These are phyloP conservation scores for Penicillium cataractarum DNA, from an alignment of 495 filamentous ascomycete species.

Conservation along the genomic window DNA sequence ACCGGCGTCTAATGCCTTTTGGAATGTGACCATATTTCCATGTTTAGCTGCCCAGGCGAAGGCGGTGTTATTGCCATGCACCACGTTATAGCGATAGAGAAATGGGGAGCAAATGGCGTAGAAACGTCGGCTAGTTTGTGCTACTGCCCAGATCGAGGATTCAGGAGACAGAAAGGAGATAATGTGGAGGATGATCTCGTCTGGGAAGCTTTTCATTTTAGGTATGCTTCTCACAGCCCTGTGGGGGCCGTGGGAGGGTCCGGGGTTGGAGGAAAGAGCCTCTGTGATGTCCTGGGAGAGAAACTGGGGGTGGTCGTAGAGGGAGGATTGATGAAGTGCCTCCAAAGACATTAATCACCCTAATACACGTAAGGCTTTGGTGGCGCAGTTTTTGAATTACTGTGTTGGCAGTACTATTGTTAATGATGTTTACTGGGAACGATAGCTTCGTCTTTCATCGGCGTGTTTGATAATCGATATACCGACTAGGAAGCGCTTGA, in stretches of 20 bases:
- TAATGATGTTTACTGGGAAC: no score
- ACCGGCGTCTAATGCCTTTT: background rate
- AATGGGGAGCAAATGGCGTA: background rate
- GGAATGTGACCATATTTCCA: background rate
- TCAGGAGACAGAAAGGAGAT: background rate
- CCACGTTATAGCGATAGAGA: background rate
- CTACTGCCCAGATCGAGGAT: background rate
- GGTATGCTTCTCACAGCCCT: no score
- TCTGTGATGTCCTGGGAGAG: background rate
- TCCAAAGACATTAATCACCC: no score
- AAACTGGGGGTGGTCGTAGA: background rate
- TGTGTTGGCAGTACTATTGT: no score
- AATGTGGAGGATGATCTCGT: background rate
- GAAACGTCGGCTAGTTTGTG: background rate
- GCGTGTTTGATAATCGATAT: no score
- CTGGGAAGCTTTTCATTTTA: no score
- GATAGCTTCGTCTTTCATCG: no score
- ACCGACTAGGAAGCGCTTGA: no score
- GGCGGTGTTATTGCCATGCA: background rate
- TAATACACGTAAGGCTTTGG: no score
- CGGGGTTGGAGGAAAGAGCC: background rate
- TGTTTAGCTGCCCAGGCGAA: background rate
- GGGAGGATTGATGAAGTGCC: no score
- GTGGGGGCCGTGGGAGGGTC: background rate
- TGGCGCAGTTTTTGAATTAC: no score